These are phyloP conservation scores for Penicillium turbatum DNA, from an alignment of 495 filamentous ascomycete genomes.

Conservation along the genomic window DNA sequence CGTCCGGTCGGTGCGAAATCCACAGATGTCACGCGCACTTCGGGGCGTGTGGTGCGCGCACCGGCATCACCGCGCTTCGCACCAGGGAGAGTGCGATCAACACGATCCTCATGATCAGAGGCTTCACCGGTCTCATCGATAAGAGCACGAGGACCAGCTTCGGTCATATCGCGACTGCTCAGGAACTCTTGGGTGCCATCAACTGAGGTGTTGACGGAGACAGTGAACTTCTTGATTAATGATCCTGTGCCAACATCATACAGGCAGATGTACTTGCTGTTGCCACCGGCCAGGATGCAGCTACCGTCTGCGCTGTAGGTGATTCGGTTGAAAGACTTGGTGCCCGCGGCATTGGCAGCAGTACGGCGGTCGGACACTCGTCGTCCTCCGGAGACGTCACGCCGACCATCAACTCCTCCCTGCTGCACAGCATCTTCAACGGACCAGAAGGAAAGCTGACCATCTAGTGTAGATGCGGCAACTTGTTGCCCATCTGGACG, in stretches of 20 bases:
- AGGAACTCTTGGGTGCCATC: conserved; percentile 96
- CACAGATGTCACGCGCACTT: conserved; percentile 80
- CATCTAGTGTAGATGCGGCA: conserved; percentile 88
- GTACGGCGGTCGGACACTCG: conserved; percentile 81
- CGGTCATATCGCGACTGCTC: conserved; percentile 84
- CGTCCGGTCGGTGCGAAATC: conserved; percentile 85
- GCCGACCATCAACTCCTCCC: conserved; percentile 75
- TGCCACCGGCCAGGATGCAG: conserved; percentile 84
- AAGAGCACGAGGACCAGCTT: conserved; percentile 77
- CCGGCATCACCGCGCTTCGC: conserved; percentile 81
- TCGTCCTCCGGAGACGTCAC: conserved; percentile 89
- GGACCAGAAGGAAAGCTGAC: conserved; percentile 92
- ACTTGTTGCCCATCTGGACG: conserved; percentile 87
- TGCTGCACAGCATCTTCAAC: conserved; percentile 81
- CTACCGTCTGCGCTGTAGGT: conserved; percentile 87
- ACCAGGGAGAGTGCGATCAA: conserved; percentile 82
- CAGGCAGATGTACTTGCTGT: conserved; percentile 95
- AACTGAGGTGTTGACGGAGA: conserved; percentile 87
- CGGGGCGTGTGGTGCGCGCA: conserved; percentile 66
- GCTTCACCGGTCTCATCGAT: conserved; percentile 84
- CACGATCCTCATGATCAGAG: conserved; percentile 80
- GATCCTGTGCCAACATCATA: conserved; percentile 87
- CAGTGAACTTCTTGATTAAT: conserved; percentile 89
- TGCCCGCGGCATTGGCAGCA: conserved; percentile 83
- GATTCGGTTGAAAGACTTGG: conserved; percentile 83